Conservation (phyloP, 106 monocot genomes). For the Vanilla planifolia region DNA sequence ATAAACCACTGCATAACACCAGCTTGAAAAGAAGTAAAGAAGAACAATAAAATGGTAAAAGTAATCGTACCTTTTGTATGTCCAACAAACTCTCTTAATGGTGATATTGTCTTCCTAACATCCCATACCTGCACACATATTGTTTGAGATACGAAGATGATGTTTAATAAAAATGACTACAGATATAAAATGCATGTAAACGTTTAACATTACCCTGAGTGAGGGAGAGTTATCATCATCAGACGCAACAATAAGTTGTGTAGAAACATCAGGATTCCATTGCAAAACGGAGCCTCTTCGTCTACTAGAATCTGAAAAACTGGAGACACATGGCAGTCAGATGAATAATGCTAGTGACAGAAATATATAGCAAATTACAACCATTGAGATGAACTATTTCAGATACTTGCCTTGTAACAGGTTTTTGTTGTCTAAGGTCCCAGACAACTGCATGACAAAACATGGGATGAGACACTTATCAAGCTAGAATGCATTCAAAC, state of each 20-base stretch:
- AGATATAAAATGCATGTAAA: too few relatives aligned
- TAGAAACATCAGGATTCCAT: conserved; percentile 96
- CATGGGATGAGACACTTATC: not conserved
- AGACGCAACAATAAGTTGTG: conserved; percentile 81
- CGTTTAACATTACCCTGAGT: conserved; percentile 40
- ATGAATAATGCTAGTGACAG: not conserved
- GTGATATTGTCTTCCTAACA: conserved; percentile 94
- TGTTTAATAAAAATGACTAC: too few relatives aligned
- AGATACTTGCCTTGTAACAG: conserved; percentile 62
- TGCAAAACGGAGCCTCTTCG: conserved; percentile 93
- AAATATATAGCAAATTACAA: not conserved
- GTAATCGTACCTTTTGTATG: conserved; percentile 72
- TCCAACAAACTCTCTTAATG: conserved; percentile 83
- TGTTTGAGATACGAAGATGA: too few relatives aligned
- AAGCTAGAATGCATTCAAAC: not conserved
- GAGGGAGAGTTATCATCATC: conserved; percentile 90
- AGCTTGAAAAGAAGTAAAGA: not conserved
- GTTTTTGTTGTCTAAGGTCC: conserved; percentile 86
- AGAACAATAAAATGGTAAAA: not conserved
- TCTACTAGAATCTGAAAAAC: conserved; percentile 78
- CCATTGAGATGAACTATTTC: not conserved
- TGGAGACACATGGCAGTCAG: conserved; percentile 26
- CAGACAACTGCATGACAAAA: conserved; percentile 69
- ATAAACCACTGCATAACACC: too few relatives aligned
- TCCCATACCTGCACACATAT: conserved; percentile 73